A percentile compares a stretch with the other conserved stretches of the same genome.
Conservation (phyloP, 2,329 filamentous ascomycete genomes). For the Neofusicoccum laricinum region DNA sequence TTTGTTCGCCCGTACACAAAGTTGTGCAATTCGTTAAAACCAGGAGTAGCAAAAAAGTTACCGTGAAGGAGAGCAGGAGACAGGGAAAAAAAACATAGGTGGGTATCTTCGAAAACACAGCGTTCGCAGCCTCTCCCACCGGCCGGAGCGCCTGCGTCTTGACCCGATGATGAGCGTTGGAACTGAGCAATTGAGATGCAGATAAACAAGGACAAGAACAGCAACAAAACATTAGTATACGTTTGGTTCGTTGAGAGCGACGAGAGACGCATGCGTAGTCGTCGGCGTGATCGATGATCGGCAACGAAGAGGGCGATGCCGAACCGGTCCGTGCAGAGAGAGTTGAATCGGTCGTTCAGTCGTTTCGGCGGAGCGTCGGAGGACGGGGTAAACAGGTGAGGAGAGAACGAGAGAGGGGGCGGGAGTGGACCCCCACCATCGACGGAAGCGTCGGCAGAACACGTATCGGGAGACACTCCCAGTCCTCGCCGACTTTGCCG, state of each 20-base stretch:
- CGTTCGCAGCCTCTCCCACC: conserved; percentile 16
- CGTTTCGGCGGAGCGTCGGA: neutral
- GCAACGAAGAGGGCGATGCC: neutral
- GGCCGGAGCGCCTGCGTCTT: conserved; percentile 16
- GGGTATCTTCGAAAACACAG: conserved; percentile 16
- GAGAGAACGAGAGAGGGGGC: no score
- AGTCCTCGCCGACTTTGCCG: no score
- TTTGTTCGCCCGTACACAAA: neutral
- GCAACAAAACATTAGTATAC: neutral
- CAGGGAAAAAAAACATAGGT: neutral
- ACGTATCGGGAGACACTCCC: neutral
- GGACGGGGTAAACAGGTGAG: neutral
- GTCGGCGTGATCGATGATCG: neutral
- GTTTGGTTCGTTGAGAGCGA: neutral
- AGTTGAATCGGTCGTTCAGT: neutral
- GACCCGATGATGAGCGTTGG: conserved; percentile 6
- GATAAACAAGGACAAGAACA: neutral
- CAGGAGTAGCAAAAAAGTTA: neutral
- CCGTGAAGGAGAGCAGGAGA: neutral
- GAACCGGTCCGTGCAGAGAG: neutral
- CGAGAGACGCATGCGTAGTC: neutral
- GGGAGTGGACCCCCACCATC: no score
- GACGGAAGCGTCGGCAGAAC: conserved; percentile 3
- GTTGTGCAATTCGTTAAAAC: neutral
- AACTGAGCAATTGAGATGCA: neutral